Evolutionary conservation across 2,329 filamentous ascomycete species (phyloP), one percentile per base, ranked within the genome.

Genomic region (Cladosporium halotolerans): DNA sequence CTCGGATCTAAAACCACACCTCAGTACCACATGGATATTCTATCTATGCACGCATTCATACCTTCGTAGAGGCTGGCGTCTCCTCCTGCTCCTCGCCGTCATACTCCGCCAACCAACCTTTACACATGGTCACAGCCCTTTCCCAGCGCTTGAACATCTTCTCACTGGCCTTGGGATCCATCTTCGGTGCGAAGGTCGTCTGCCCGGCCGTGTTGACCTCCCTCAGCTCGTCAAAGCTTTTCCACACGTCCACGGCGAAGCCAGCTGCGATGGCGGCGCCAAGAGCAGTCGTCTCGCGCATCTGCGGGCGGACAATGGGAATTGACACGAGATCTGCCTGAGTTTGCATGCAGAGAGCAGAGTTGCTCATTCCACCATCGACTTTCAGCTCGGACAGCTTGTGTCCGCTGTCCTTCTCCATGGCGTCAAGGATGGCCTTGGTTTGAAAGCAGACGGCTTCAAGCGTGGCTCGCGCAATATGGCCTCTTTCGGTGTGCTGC

Each of bases 401-500:
- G 66, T 91, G 84, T 34, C 84, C 84, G 50, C 85, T 90, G 72
- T 95, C 90, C 62, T 85, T 83, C 66, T 88, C 88, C 90, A 96
- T 96, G 57, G 90, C 89, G 66, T 93, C 85, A 19, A 96, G 80
- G 63, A 96, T 95, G 18, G 90, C 90, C 63, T 90, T 90, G 19
- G 89, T 95, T 72, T 96, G 90, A 76, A 88, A 95, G 74, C 90
- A 95, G 36, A 88, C 91, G 4, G 90, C 89, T 72, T 96, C 90
- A 50, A 96, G 81, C 0, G 90, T 95, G 34, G 90, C 90, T 56
- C 90, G 85, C 42, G 89, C 89, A 62, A 96, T 89, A 68, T 96
- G 90, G 13, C 88, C 88, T 62, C 84, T 84, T 66, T 89, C 80
- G 0, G 90, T 96, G 72, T 90, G 86, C 62, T 91, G 63, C 31